A percentile compares a stretch with the other conserved stretches of the same genome.
phyloP scores from a whole-genome alignment of 305 asterid species.

The Ajuga reptans region DNA sequence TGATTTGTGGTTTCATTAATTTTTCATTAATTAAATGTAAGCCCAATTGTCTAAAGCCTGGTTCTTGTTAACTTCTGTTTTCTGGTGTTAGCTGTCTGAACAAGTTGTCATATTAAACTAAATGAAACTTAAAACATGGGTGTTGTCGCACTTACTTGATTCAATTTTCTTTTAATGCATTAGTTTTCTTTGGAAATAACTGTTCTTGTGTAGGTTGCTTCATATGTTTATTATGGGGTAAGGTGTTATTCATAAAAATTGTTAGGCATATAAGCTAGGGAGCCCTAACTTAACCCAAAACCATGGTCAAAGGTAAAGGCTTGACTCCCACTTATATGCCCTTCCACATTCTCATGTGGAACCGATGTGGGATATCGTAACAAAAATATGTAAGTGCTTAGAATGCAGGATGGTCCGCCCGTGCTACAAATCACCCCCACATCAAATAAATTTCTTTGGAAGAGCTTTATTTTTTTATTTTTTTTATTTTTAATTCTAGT shows the following conservation, averaged over 20 bases:
- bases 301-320: no score
- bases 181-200: no score
- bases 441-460: not conserved
- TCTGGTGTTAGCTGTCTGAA: not conserved
- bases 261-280: no score
- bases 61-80: not conserved
- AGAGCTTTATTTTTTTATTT: not conserved
- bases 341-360: no score
- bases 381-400: no score
- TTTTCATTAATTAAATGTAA: slow-evolving; percentile 6
- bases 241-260: not conserved
- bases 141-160: not conserved
- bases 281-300: no score
- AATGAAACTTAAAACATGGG: not conserved
- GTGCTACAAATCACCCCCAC: not conserved
- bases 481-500: not conserved
- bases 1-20: not conserved
- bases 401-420: no score
- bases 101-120: slow-evolving; percentile 2
- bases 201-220: not conserved
- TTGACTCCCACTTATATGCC: no score
- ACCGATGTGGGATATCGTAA: no score
- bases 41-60: not conserved
- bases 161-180: not conserved
- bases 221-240: not conserved